Evolutionary conservation across 2,329 filamentous ascomycete species (phyloP), one percentile per base, ranked within the genome.

Genomic region (Penicillium sp.): DNA sequence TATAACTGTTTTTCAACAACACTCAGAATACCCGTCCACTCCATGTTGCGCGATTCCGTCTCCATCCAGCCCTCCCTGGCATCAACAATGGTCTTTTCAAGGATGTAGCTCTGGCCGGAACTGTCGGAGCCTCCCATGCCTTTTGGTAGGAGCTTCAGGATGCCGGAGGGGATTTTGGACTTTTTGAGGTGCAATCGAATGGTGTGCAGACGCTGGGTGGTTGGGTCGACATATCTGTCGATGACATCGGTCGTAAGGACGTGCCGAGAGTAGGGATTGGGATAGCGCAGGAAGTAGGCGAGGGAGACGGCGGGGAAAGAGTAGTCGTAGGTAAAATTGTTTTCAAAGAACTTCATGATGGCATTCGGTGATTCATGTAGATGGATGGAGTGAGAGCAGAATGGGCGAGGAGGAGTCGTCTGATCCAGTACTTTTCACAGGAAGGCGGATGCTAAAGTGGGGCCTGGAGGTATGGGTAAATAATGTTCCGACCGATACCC

Each of bases 251-350:
- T 84, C 42, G 79, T 82, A 57, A 83, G 73, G 57, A 86, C 82
- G 73, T 86, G 82, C 50, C 75, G 79, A 42, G 78, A 79, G 71
- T 84, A 84, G 25, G 82, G 82, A 60, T 86, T 86, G 1, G 82
- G 82, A 62, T 86, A 86, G 60, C 82, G 82, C 46, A 86, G 78
- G 70, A 84, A 85, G 72, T 84, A 86, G 66, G 82, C 82, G 52
- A 86, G 77, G 41, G 81, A 81, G 47, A 85, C 82, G 61, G 82
- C 80, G 53, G 80, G 77, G 68, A 86, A 84, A 57, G 80, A 77
- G 67, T 85, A 84, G 64, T 81, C 77, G 72, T 84, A 84, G 60
- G 75, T 79, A 68, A 80, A 82, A 58, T 73, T 74, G 58, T 71
- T 75, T 60, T 78, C 75, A 60, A 76, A 77, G 65, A 78, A 75